Evolutionary conservation across 345 rosid genomes (phyloP).

Genomic region (Tarenaya hassleriana): DNA sequence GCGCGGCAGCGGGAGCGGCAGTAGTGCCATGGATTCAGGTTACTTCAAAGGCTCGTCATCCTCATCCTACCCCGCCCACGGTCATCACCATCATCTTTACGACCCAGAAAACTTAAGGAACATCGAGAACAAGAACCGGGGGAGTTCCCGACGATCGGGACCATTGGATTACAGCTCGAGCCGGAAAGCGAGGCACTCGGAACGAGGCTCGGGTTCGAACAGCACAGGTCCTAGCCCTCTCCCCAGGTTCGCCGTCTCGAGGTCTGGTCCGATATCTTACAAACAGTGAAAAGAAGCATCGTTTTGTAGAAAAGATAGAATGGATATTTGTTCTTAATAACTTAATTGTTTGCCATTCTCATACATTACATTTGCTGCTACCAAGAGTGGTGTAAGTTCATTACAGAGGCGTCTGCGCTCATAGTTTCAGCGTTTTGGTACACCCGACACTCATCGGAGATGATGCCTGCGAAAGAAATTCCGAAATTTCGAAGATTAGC

Average conservation of each 20-base stretch:
- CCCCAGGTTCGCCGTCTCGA: conserved; percentile 90
- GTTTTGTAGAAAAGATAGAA: not conserved
- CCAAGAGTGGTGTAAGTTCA: too few species aligned
- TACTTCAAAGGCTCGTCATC: conserved; percentile 80
- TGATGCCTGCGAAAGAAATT: conserved; percentile 63
- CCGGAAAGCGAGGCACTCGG: conserved; percentile 50
- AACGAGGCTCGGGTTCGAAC: conserved; percentile 65
- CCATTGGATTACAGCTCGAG: conserved; percentile 84
- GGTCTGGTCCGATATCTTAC: conserved; percentile 89
- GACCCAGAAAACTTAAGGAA: conserved; percentile 39
- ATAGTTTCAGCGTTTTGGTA: too few species aligned
- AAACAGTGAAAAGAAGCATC: too few species aligned
- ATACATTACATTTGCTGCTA: too few species aligned
- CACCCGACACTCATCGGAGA: conserved; percentile 43
- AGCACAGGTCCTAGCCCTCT: conserved; percentile 82
- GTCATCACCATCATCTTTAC: conserved; percentile 39
- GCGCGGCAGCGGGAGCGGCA: conserved; percentile 34
- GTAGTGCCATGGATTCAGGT: conserved; percentile 45
- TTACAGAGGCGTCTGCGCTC: too few species aligned
- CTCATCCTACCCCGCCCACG: conserved; percentile 48
- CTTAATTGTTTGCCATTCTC: not conserved
- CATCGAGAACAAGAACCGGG: conserved; percentile 33
- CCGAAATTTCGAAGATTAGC: not conserved
- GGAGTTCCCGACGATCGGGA: conserved; percentile 76
- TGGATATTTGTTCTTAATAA: conserved; percentile 10